Percentiles rank a stretch among this genome's conserved stretches.
These are phyloP conservation scores for Candida anglica DNA, from an alignment of 805 yeast genomes.

Conservation along the genomic window DNA sequence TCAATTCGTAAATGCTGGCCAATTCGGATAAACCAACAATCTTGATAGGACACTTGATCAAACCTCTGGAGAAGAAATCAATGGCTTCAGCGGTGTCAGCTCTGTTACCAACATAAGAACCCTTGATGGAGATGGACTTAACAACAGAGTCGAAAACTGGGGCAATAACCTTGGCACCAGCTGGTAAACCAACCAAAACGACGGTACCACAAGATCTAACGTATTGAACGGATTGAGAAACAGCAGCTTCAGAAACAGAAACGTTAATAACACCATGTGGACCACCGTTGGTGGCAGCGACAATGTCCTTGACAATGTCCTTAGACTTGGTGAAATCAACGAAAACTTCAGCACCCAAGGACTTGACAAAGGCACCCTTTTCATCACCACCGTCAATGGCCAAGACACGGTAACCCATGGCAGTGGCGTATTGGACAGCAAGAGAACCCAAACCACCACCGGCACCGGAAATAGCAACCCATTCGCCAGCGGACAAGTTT, in stretches of 20 bases:
- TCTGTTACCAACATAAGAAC: slow-evolving; percentile 46
- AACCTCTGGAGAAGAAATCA: slow-evolving; percentile 42
- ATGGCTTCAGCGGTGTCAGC: slow-evolving; percentile 43
- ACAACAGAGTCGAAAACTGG: slow-evolving; percentile 39
- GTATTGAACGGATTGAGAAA: slow-evolving; percentile 41
- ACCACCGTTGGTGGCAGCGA: slow-evolving; percentile 54
- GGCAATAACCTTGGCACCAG: slow-evolving; percentile 38
- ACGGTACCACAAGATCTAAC: slow-evolving; percentile 40
- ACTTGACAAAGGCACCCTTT: slow-evolving; percentile 52
- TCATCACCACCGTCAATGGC: slow-evolving; percentile 76
- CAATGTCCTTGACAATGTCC: slow-evolving; percentile 45
- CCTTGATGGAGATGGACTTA: slow-evolving; percentile 33
- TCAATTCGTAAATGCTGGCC: slow-evolving; percentile 34
- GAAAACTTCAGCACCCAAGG: slow-evolving; percentile 61
- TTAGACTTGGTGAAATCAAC: slow-evolving; percentile 52
- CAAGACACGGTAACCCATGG: slow-evolving; percentile 66
- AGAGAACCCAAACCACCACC: slow-evolving; percentile 79
- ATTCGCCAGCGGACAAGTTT: slow-evolving; percentile 56
- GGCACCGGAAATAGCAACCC: slow-evolving; percentile 76
- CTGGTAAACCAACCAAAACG: slow-evolving; percentile 44
- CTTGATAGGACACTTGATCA: slow-evolving; percentile 39
- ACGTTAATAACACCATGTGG: slow-evolving; percentile 48
- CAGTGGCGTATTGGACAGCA: slow-evolving; percentile 72
- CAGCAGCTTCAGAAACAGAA: slow-evolving; percentile 52
- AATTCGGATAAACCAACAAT: slow-evolving; percentile 38